A percentile compares a stretch with the other conserved stretches of the same genome.
phyloP scores from a whole-genome alignment of 345 rosid species.

The Citrus hindsii region DNA sequence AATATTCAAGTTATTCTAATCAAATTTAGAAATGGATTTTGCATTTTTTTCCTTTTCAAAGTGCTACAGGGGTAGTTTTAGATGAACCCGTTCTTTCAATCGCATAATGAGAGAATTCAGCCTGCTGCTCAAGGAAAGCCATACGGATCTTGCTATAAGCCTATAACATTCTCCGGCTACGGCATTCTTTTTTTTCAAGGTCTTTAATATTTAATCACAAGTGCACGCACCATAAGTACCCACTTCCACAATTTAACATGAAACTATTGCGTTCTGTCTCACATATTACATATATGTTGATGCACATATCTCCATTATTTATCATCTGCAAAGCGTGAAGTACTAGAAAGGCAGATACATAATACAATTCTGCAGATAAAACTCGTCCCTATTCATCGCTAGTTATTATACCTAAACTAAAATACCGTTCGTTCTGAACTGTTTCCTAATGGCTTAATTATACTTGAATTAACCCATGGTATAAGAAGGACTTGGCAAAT shows the following conservation, averaged over 20 bases:
- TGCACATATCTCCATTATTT: conserved; percentile 4
- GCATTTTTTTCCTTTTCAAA: no score
- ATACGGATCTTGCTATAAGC: background rate
- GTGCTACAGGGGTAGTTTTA: no score
- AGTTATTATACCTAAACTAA: background rate
- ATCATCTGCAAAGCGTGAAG: background rate
- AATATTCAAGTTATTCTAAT: no score
- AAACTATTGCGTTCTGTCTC: background rate
- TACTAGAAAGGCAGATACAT: background rate
- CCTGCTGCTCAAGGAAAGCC: no score
- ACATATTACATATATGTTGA: no score
- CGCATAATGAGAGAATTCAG: no score
- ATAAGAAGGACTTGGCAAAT: conserved; percentile 86
- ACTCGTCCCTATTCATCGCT: background rate
- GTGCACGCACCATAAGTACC: background rate
- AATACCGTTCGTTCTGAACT: background rate
- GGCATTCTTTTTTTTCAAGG: background rate
- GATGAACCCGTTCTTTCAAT: no score
- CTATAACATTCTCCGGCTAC: background rate
- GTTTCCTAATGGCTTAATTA: conserved; percentile 2
- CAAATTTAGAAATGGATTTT: no score
- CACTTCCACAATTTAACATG: background rate
- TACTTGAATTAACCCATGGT: conserved; percentile 65
- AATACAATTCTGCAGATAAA: background rate
- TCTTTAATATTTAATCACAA: background rate